phyloP scores from a whole-genome alignment of 495 filamentous ascomycete genomes.

The Penicillium malachiteum region DNA sequence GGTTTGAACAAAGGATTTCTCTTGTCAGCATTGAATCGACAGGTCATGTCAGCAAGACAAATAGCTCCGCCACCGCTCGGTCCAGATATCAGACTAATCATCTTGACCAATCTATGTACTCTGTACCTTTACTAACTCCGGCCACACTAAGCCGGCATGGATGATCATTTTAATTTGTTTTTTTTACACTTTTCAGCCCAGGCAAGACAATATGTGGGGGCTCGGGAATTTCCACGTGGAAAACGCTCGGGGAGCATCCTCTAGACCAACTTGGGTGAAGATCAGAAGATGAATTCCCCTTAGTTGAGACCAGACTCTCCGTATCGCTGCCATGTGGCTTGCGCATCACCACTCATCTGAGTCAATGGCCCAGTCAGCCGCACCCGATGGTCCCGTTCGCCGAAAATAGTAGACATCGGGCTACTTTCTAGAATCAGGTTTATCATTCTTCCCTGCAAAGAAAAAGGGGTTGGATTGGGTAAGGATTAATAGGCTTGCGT shows the following conservation, averaged over 20 bases:
- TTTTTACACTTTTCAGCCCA: not conserved
- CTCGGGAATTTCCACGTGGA: slow-evolving; percentile 12
- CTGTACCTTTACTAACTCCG: not conserved
- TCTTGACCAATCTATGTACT: not conserved
- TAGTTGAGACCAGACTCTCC: not conserved
- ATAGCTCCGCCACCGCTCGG: not conserved
- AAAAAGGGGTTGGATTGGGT: not conserved
- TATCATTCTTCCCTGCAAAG: not conserved
- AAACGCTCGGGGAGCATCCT: slow-evolving; percentile 7
- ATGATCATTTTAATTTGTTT: not conserved
- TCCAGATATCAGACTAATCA: not conserved
- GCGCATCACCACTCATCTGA: not conserved
- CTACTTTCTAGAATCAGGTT: no score
- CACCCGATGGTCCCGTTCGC: not conserved
- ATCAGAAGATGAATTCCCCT: slow-evolving; percentile 7
- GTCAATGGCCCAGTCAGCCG: slow-evolving; percentile 3
- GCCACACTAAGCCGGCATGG: not conserved
- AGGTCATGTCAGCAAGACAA: not conserved
- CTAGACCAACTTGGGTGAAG: slow-evolving; percentile 8
- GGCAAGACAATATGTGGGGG: slow-evolving; percentile 7
- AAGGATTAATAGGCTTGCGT: no score
- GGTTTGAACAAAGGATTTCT: no score
- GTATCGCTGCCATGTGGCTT: slow-evolving; percentile 9
- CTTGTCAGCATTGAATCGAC: no score
- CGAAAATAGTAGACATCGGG: not conserved